Evolutionary conservation across 148 eudicot species (phyloP).

Genomic region (Rhododendron mucronatum): DNA sequence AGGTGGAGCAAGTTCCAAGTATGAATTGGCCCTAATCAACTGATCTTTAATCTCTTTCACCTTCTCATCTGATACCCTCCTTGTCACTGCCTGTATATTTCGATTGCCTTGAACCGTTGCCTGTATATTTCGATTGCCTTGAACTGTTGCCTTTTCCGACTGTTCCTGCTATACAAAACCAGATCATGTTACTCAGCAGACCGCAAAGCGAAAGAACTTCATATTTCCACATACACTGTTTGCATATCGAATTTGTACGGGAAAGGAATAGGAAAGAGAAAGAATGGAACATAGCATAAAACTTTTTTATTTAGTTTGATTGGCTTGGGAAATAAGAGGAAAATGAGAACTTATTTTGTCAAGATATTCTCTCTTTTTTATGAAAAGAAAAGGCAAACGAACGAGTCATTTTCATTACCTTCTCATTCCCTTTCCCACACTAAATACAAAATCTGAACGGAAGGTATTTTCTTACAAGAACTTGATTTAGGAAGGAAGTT

Average conservation of each 20-base stretch:
- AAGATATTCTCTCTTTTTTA: not conserved
- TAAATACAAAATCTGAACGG: not conserved
- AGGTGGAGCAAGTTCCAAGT: slow-evolving; percentile 60
- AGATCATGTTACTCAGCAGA: slow-evolving; percentile 13
- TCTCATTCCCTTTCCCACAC: not conserved
- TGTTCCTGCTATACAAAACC: slow-evolving; percentile 25
- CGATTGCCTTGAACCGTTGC: not conserved
- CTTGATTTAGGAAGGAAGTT: not conserved
- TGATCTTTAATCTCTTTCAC: slow-evolving; percentile 81
- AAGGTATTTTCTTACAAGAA: not conserved
- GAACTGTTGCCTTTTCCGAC: slow-evolving; percentile 18
- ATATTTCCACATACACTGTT: not conserved
- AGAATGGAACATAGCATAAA: not conserved
- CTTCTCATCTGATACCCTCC: slow-evolving; percentile 43
- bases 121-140: slow-evolving; percentile 22
- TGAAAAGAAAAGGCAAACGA: not conserved
- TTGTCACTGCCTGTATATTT: too few species aligned
- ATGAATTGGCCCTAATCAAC: slow-evolving; percentile 80
- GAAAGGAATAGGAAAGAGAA: not conserved
- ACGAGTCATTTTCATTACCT: not conserved
- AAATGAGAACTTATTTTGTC: not conserved
- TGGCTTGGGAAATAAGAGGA: not conserved
- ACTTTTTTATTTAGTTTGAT: not conserved
- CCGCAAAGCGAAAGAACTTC: slow-evolving; percentile 1
- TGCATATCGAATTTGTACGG: not conserved